Base-by-base conservation (phyloP, 2,329 filamentous ascomycete genomes). In the Fusarium phyllophilum region DNA sequence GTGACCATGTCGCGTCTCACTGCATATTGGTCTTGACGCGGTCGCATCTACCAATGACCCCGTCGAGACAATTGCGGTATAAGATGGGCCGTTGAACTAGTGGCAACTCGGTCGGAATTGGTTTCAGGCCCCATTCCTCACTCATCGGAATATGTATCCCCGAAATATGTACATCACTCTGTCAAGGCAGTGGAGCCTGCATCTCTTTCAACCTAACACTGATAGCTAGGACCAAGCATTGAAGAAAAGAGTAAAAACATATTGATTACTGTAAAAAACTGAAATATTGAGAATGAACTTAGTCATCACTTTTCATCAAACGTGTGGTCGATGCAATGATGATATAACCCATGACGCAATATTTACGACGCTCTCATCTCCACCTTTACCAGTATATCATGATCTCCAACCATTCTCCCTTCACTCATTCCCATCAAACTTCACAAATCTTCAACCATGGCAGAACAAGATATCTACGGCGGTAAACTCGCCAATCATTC, bases 341-440 rank as follows among this genome's bases (percentile, higher is more conserved):
- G 67, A 70, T 70, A 59, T 66, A 54, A 70, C 67, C 29, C 36
- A 66, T 70, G 67, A 70, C 66, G 67, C 67, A 70, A 70, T 33
- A 49, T 66, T 54, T 70, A 70, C 67, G 67, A 65, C 4, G 9
- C 9, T 63, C 34, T 7, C n/a, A 41, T 39, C 59, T 65, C 66
- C 59, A 55, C 52, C 39, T 44, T 44, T 5, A 33, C 7, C 15
- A 42, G 24, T 46, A 70, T 57, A 66, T 65, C 66, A 70, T 54
- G 8, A 51, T n/a, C 44, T 39, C n/a, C 22, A 51, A 31, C 17
- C n/a, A 55, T 63, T 51, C 29, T n/a, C 0, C 1, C n/a, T 4
- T 14, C 1, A 3, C 46, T 3, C 4, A 9, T 41, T 29, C 20
- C 6, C 41, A 70, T 36, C 8, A 6, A 18, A 3, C 22, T 14